Evolutionary conservation across 495 filamentous ascomycete genomes (phyloP), one percentile per base, ranked within the genome.

Genomic region (Acidomyces sp.): DNA sequence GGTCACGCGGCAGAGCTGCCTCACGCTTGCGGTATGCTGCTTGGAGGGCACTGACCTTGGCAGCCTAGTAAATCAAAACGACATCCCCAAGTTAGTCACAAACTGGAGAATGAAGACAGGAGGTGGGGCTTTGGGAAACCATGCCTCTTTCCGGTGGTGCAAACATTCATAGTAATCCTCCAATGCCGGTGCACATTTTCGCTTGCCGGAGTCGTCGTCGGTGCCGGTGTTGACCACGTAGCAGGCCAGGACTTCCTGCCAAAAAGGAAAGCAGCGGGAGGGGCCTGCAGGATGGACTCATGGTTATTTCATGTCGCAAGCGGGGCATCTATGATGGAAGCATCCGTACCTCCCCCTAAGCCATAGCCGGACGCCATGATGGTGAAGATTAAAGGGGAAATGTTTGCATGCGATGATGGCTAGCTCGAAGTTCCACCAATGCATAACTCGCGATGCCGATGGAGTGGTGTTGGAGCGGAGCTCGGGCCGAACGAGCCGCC

Each of bases 131-230:
- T 11, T 15, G 15, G 19, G 37, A 20, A n/a, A 40, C 27, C 72
- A 50, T 51, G 94, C 90, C 84, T 97, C 90, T 67, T 96, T 95
- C 64, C 73, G 80, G 70, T 97, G 90, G 60, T 97, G 88, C 56
- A 97, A 36, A 67, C 92, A 97, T 68, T 97, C 90, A 63, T 93
- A 83, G 70, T 96, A 96, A 56, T 99, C 90, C 57, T 96, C 90
- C 48, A 93, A 65, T 23, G 76, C 77, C n/a, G 82, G 83, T 28
- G 70, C 57, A 60, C 90, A 99, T 68, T 93, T 94, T 67, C 77
- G 80, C 65, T 83, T 88, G 32, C 86, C 86, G 7, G 74, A 69
- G 39, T 74, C 70, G 53, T 87, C 78, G 17, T 82, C 77, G 31
- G 51, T 21, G 27, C 31, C 44, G 31, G 61, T 60, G 48, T 67